Evolutionary conservation across 139 green algal species (phyloP).

Genomic region (Raphidocelis subcapitata): DNA sequence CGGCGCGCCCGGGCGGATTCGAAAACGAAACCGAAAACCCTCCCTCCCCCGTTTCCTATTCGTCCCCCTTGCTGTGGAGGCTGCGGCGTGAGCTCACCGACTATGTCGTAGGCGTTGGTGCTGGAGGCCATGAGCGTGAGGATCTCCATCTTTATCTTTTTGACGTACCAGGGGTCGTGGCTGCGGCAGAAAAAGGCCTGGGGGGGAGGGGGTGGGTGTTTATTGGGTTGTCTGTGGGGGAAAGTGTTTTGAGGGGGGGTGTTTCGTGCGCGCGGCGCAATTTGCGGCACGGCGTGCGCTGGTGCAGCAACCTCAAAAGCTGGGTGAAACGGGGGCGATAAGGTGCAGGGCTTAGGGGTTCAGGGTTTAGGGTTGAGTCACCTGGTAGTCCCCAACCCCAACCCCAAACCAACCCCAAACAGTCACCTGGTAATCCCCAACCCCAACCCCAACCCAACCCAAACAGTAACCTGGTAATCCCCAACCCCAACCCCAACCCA

Average conservation of each 20-base stretch:
- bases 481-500: too few species aligned
- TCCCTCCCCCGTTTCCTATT: not conserved
- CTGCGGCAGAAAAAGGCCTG: constrained; percentile 92
- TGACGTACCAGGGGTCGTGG: constrained; percentile 93
- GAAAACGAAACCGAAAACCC: too few species aligned
- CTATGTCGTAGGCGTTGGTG: constrained; percentile 92
- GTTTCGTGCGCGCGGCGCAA: not conserved
- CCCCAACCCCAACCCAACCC: too few species aligned
- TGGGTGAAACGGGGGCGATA: too few species aligned
- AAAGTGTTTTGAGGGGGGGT: not conserved
- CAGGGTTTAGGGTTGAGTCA: too few species aligned
- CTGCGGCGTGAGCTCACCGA: too few species aligned
- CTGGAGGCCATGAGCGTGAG: constrained; percentile 79
- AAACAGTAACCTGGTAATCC: too few species aligned
- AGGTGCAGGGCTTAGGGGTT: too few species aligned
- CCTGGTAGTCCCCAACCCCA: not conserved
- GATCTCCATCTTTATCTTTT: constrained; percentile 93
- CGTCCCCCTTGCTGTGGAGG: constrained; percentile 66
- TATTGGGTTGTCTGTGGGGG: not conserved
- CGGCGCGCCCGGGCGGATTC: not conserved
- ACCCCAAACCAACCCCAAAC: not conserved
- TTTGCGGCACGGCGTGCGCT: too few species aligned
- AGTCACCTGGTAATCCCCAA: not conserved
- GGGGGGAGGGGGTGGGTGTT: constrained; percentile 18
- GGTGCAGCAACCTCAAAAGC: constrained; percentile 8